phyloP scores from a whole-genome alignment of 139 green algal genomes.

The Coelastrella sp. region DNA sequence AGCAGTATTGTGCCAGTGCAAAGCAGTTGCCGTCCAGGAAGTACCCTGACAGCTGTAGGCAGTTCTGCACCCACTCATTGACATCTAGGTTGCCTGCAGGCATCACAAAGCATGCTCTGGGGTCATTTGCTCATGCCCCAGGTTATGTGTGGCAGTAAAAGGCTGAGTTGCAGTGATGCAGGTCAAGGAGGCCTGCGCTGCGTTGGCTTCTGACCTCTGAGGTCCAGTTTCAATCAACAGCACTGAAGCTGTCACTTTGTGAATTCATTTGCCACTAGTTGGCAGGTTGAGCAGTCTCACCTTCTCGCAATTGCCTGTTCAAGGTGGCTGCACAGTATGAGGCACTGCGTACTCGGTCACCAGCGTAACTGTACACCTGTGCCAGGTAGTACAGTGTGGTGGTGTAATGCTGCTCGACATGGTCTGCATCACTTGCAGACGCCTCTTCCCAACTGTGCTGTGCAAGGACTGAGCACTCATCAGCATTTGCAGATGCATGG shows the following conservation, averaged over 20 bases:
- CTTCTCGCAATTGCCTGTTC: constrained; percentile 60
- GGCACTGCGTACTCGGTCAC: constrained; percentile 50
- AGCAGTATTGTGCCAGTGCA: constrained; percentile 62
- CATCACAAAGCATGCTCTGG: background rate
- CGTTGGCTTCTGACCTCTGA: too few species aligned
- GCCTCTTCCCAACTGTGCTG: too few species aligned
- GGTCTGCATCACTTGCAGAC: background rate
- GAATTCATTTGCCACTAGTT: background rate
- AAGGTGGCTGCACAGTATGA: constrained; percentile 69
- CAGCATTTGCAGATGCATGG: background rate
- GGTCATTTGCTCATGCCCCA: too few species aligned
- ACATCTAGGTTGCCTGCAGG: constrained; percentile 55
- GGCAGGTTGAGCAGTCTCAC: constrained; percentile 20
- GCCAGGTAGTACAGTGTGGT: constrained; percentile 66
- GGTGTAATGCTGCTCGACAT: constrained; percentile 62
- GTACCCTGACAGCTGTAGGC: constrained; percentile 63
- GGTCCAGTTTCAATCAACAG: background rate
- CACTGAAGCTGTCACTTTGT: background rate
- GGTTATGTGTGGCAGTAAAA: too few species aligned
- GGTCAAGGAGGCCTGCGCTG: too few species aligned
- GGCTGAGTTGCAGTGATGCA: too few species aligned
- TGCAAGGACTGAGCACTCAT: too few species aligned
- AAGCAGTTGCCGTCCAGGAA: constrained; percentile 59
- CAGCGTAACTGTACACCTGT: constrained; percentile 58
- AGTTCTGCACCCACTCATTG: constrained; percentile 73